Evolutionary conservation across 1,284 basidiomycete species (phyloP), one percentile per base, ranked within the genome.

Genomic region (Anthracocystis setariae): DNA sequence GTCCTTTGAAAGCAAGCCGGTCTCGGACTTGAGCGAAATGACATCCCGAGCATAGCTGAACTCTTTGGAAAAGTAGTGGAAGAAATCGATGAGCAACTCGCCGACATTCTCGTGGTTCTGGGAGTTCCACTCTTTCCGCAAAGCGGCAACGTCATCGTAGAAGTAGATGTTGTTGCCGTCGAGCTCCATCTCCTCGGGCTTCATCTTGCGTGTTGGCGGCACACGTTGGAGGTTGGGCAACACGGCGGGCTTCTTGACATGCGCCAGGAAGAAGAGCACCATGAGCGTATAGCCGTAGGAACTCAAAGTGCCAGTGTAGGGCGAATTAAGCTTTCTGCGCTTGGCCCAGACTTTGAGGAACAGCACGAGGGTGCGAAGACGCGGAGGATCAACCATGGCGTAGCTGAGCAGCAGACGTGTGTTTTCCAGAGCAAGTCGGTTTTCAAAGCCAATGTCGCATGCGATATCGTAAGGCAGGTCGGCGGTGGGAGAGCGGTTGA

Each of bases 271-370:
- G 86, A 94, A 97, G 76, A 98, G 92, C 80, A 97, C 94, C 84
- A 98, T 90, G 60, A 98, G 88, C 75, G 96, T 95, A 85, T 96
- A 98, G 62, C 95, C 95, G 84, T 98, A 98, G 48, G 94, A 97
- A 44, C 93, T 95, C 46, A 98, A 86, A 1, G 95, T 98, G 62
- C 95, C 95, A 78, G 92, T 90, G 84, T 97, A 98, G 18, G 95
- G 94, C 59, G 93, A 96, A 84, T 98, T 97, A 84, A 98, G 96
- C 88, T 96, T 94, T 85, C 92, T 88, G 83, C 94, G 88, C 86
- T 98, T 98, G 80, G 93, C 93, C 95, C 95, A 98, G 32, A 98
- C 93, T 87, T 98, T 98, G 81, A 98, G 88, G 85, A 98, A 98
- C 57, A 98, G 87, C 43, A 98, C 95, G 83, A 98, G 87, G 0